Conservation (phyloP, 1,284 basidiomycete genomes). For the Malassezia globosa region DNA sequence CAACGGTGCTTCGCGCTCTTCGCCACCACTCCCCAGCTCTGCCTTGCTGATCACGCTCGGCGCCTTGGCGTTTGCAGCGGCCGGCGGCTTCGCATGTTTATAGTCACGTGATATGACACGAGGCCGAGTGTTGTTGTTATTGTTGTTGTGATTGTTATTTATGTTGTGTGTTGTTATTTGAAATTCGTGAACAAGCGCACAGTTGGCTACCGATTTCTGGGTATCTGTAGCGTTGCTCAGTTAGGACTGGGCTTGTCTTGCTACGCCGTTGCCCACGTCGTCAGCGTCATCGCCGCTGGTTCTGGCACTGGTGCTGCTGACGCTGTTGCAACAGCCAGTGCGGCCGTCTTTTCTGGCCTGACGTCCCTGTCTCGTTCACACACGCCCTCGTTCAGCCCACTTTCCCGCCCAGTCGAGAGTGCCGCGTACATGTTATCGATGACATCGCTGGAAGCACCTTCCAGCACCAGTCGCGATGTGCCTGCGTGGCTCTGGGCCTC, state of each 20-base stretch:
- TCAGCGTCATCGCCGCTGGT: too few relatives aligned
- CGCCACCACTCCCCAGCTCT: not conserved
- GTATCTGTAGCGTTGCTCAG: too few relatives aligned
- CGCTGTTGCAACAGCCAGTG: too few relatives aligned
- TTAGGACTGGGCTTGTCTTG: too few relatives aligned
- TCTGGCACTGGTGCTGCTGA: too few relatives aligned
- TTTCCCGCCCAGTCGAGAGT: too few relatives aligned
- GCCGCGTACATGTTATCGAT: not conserved
- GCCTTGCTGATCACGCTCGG: not conserved
- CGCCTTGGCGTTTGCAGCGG: not conserved
- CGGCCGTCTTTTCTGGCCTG: too few relatives aligned
- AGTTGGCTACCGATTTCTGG: too few relatives aligned
- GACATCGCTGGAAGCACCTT: slow-evolving; percentile 1
- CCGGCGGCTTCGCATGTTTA: slow-evolving; percentile 4
- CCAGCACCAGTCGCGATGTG: not conserved
- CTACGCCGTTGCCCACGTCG: too few relatives aligned
- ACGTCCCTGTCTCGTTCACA: too few relatives aligned
- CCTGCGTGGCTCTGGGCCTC: slow-evolving; percentile 3
- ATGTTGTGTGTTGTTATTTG: not conserved
- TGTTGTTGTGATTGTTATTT: not conserved
- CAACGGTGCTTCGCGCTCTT: not conserved
- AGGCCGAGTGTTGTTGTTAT: slow-evolving; percentile 2
- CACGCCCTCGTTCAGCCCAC: not conserved
- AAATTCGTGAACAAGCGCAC: too few relatives aligned
- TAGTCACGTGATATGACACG: slow-evolving; percentile 13